These are phyloP conservation scores for Helotiales sp. DNA, from an alignment of 2,329 filamentous ascomycete genomes.

Conservation along the genomic window DNA sequence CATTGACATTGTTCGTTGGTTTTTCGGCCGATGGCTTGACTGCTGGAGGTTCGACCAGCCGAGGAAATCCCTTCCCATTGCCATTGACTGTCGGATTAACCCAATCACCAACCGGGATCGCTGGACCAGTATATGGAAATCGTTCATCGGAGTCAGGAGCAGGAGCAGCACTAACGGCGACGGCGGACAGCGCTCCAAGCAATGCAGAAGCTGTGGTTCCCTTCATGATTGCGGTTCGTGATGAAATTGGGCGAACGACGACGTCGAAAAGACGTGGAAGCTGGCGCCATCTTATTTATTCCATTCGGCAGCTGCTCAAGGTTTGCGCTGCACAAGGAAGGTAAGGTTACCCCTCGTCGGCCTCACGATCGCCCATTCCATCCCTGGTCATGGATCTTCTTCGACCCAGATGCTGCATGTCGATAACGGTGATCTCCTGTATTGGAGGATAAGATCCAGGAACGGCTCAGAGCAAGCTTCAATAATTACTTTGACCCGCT, in stretches of 20 bases:
- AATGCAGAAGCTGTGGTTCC: conserved; percentile 7
- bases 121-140: conserved; percentile 50
- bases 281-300: neutral
- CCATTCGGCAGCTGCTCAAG: neutral
- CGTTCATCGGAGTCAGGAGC: conserved; percentile 31
- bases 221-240: conserved; percentile 8
- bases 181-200: conserved; percentile 6
- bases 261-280: neutral
- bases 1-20: conserved; percentile 53
- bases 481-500: neutral
- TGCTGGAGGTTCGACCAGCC: conserved; percentile 50
- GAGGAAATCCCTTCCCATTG: conserved; percentile 52
- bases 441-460: neutral
- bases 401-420: neutral
- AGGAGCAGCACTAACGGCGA: conserved; percentile 6
- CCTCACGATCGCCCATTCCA: neutral
- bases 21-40: conserved; percentile 44
- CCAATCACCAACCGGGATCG: conserved; percentile 51
- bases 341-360: neutral
- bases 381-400: neutral
- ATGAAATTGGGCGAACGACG: neutral
- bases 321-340: neutral
- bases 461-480: neutral
- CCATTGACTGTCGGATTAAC: conserved; percentile 50
- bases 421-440: neutral